phyloP scores from a whole-genome alignment of 305 asterid genomes.

The Rubia peregrina region DNA sequence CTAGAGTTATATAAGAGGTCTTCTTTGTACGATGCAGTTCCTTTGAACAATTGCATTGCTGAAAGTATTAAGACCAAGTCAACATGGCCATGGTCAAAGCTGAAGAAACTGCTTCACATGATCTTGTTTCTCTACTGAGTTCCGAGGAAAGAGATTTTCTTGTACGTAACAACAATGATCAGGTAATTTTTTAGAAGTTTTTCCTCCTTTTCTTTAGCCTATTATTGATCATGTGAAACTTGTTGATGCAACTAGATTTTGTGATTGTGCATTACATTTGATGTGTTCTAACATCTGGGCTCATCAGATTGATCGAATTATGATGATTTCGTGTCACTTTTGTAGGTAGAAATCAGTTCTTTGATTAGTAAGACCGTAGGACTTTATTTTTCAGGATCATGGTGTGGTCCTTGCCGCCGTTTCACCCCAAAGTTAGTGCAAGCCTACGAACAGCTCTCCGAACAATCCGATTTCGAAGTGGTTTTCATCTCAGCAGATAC shows the following conservation, averaged over 20 bases:
- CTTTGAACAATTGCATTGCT: not conserved
- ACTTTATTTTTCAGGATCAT: conserved; percentile 23
- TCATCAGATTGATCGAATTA: not conserved
- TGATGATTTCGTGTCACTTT: not conserved
- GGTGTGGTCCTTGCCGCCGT: conserved; percentile 29
- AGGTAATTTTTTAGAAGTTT: conserved; percentile 3
- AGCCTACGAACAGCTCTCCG: conserved; percentile 14
- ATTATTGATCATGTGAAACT: not conserved
- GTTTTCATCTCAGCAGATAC: conserved; percentile 30
- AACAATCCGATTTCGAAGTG: conserved; percentile 20
- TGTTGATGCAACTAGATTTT: not conserved
- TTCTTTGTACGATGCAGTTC: not conserved
- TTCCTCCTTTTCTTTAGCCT: not conserved
- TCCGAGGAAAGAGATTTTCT: conserved; percentile 26
- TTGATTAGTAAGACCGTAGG: conserved; percentile 25
- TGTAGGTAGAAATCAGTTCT: conserved; percentile 22
- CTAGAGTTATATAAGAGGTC: not conserved
- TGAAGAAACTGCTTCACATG: conserved; percentile 13
- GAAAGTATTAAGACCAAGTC: not conserved
- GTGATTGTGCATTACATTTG: no score
- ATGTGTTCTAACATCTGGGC: not conserved
- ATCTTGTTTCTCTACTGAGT: conserved; percentile 23
- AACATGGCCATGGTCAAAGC: conserved; percentile 10
- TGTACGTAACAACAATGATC: conserved; percentile 17
- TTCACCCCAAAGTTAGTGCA: conserved; percentile 25